Percentiles rank a stretch among this genome's conserved stretches.
Conservation (phyloP, 2,329 filamentous ascomycete species). For the Beauveria pseudobassiana region DNA sequence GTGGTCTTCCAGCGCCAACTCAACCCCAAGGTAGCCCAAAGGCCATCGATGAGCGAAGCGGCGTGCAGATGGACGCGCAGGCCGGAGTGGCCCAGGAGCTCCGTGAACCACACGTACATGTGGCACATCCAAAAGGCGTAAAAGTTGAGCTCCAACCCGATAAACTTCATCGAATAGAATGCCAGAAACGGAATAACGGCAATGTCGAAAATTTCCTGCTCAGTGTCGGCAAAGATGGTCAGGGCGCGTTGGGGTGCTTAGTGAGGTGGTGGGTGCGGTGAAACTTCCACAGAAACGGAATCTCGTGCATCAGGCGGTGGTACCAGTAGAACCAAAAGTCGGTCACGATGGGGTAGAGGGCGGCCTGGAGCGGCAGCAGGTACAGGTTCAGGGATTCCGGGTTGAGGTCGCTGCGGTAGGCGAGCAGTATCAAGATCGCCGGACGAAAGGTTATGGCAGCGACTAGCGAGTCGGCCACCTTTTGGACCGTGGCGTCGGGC, state of each 20-base stretch:
- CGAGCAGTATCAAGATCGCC: slow-evolving; percentile 18
- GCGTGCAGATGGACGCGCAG: slow-evolving; percentile 28
- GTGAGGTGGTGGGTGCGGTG: slow-evolving; percentile 38
- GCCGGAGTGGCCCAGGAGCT: slow-evolving; percentile 31
- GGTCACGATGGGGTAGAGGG: slow-evolving; percentile 28
- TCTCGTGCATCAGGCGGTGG: slow-evolving; percentile 34
- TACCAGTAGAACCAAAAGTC: slow-evolving; percentile 36
- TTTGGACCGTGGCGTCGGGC: slow-evolving; percentile 24
- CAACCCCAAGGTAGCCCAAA: slow-evolving; percentile 26
- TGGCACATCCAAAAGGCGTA: slow-evolving; percentile 40
- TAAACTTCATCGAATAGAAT: slow-evolving; percentile 25
- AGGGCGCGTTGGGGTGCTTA: slow-evolving; percentile 33
- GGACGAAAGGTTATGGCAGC: slow-evolving; percentile 16
- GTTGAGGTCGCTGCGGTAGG: slow-evolving; percentile 14
- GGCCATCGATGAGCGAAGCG: slow-evolving; percentile 26
- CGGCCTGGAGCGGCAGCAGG: slow-evolving; percentile 24
- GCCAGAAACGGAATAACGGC: slow-evolving; percentile 31
- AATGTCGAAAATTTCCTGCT: slow-evolving; percentile 36
- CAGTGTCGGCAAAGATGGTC: slow-evolving; percentile 33
- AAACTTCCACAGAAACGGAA: slow-evolving; percentile 27
- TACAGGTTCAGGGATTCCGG: slow-evolving; percentile 17
- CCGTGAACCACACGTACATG: slow-evolving; percentile 33
- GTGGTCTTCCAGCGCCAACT: slow-evolving; percentile 35
- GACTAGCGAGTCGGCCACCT: slow-evolving; percentile 19
- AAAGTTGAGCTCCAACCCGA: slow-evolving; percentile 35